phyloP scores from a whole-genome alignment of 805 yeast species.

The Lachancea sp. region DNA sequence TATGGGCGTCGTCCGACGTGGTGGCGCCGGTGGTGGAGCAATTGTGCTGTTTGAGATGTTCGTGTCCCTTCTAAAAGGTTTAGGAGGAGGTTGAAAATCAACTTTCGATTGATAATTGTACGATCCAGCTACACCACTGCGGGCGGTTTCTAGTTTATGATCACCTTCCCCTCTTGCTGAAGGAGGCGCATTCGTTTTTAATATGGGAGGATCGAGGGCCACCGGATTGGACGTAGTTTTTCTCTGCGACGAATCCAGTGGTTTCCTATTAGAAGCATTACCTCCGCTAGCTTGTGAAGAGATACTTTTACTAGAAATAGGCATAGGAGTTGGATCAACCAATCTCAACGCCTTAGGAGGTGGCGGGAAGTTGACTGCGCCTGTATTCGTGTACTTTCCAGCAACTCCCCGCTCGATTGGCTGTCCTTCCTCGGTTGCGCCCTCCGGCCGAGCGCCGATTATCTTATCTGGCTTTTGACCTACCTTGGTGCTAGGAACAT shows the following conservation, averaged over 20 bases:
- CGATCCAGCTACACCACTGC: slow-evolving; percentile 32
- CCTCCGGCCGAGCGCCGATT: not conserved
- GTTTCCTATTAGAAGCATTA: not conserved
- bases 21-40: not conserved
- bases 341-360: slow-evolving; percentile 5
- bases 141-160: slow-evolving; percentile 20
- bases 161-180: not conserved
- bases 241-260: not conserved
- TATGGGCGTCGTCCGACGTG: slow-evolving; percentile 1
- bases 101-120: slow-evolving; percentile 32
- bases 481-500: not conserved
- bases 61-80: slow-evolving; percentile 16
- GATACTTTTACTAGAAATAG: not conserved
- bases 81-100: slow-evolving; percentile 39
- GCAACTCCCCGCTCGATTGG: slow-evolving; percentile 3
- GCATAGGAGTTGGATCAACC: not conserved
- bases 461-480: not conserved
- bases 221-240: not conserved
- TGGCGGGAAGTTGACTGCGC: slow-evolving; percentile 17
- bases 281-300: not conserved
- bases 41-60: not conserved
- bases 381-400: slow-evolving; percentile 16
- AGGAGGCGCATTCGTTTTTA: not conserved
- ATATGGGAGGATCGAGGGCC: not conserved
- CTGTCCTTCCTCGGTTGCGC: not conserved